Base-by-base conservation (phyloP, 768 basidiomycete species). In the Kwoniella dendrophila region DNA sequence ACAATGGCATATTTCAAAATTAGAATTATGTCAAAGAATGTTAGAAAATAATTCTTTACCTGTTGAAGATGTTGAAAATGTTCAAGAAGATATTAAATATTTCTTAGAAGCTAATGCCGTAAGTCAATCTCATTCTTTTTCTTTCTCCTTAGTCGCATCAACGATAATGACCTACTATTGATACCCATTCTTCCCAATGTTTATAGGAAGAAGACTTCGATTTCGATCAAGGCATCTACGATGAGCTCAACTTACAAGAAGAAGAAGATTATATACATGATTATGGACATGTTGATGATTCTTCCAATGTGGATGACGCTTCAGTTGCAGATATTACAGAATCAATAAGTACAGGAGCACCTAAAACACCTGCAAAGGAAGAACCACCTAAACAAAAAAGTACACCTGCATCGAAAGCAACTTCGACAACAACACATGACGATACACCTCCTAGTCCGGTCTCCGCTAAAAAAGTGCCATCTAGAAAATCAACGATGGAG, bases 91-190 rank as follows among this genome's bases (percentile, higher is more conserved):
- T 77, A 92, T 99, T 57, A 83, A 85, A 26, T 99, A 97, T 79
- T 99, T 97, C 70, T 92, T 98, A 63, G 92, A 95, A 79, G 89
- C 86, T 73, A 98, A 99, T 78, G 87, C 87, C 81, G 95, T 97
- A 67, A 76, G 93, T 85, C 63, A 51, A 20, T 7, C n/a, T 56
- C 4, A 16, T n/a, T 27, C 47, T n/a, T 14, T 49, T 45, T 18
- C 44, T 24, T n/a, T 10, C 22, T 45, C 4, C 11, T n/a, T n/a
- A n/a, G 44, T 45, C 11, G 24, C 11, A 22, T n/a, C 24, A 16
- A 24, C 22, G 47, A 49, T 26, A 32, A 14, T 49, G 27, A 24
- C 8, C 11, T 10, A n/a, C 33, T 24, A 18, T 24, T 27, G 29
- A 18, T 11, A 1, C 26, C 33, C 49, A 1, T n/a, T 34, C n/a